Evolutionary conservation across 371 early-diverging fungal species (phyloP).

Genomic region (Rhizomucor pusillus): DNA sequence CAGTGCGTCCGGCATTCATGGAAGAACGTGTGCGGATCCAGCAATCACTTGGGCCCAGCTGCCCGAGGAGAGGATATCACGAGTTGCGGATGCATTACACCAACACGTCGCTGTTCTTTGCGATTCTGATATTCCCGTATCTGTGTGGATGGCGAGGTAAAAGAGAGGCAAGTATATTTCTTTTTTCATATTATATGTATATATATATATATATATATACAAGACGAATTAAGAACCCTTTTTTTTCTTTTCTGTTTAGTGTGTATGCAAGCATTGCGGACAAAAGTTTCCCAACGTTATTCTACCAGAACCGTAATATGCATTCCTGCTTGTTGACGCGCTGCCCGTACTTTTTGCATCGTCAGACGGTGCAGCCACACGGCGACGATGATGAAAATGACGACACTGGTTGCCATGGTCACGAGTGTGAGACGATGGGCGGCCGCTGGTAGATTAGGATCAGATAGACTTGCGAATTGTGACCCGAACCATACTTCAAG

Average conservation of each 20-base stretch:
- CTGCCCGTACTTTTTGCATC: conserved; percentile 12
- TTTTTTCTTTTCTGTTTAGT: conserved; percentile 13
- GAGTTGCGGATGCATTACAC: conserved; percentile 46
- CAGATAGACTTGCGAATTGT: conserved; percentile 32
- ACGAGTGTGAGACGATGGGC: conserved; percentile 35
- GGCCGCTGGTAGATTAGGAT: conserved; percentile 34
- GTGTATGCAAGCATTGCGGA: conserved; percentile 39
- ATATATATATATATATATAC: conserved; percentile 1
- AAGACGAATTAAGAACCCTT: not conserved
- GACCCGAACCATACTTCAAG: conserved; percentile 45
- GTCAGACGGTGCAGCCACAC: conserved; percentile 27
- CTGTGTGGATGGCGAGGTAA: conserved; percentile 43
- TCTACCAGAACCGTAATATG: conserved; percentile 26
- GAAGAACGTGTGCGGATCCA: conserved; percentile 40
- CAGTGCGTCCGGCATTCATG: conserved; percentile 31
- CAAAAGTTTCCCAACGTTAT: conserved; percentile 38
- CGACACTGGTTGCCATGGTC: conserved; percentile 27
- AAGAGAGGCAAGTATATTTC: conserved; percentile 23
- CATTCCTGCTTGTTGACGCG: conserved; percentile 1
- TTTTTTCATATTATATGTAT: not conserved
- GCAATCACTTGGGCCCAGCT: conserved; percentile 31
- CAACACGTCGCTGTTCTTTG: conserved; percentile 23
- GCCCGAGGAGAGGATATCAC: conserved; percentile 33
- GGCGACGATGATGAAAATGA: conserved; percentile 19
- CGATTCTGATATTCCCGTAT: conserved; percentile 39